phyloP scores from a whole-genome alignment of 495 filamentous ascomycete species.

The Aspergillus sclerotioniger region DNA sequence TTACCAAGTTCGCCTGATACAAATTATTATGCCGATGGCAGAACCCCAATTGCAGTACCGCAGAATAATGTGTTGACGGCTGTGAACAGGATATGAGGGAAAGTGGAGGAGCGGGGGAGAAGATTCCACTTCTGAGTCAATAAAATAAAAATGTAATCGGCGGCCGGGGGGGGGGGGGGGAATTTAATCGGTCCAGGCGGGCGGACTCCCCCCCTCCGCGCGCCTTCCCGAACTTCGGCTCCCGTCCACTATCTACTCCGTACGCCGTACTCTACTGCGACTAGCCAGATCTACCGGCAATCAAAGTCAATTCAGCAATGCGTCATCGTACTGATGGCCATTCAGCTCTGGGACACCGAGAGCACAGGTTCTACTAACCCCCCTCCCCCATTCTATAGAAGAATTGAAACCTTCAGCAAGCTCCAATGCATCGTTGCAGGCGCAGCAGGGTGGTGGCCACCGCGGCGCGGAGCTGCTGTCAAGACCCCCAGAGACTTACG shows the following conservation, averaged over 20 bases:
- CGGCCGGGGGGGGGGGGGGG: background rate
- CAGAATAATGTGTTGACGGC: too few species aligned
- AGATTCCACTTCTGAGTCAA: conserved; percentile 4
- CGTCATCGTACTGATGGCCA: background rate
- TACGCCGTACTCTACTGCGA: too few species aligned
- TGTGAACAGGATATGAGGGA: too few species aligned
- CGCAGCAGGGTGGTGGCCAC: background rate
- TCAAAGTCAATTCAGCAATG: background rate
- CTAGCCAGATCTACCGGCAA: background rate
- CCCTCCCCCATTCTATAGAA: background rate
- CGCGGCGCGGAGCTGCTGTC: background rate
- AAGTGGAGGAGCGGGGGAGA: background rate
- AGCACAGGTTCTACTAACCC: background rate
- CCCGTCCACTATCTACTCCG: too few species aligned
- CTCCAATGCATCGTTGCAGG: background rate
- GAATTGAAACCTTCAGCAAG: background rate
- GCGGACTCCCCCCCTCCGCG: background rate
- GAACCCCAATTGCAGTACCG: background rate
- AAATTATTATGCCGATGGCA: background rate
- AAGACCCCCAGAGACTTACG: background rate
- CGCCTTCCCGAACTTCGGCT: background rate
- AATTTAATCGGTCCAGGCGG: background rate
- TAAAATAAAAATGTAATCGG: background rate
- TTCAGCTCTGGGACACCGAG: background rate
- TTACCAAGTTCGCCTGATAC: background rate